Base-by-base conservation (phyloP, 352 stramenopile genomes). In the Pythium aristosporum region DNA sequence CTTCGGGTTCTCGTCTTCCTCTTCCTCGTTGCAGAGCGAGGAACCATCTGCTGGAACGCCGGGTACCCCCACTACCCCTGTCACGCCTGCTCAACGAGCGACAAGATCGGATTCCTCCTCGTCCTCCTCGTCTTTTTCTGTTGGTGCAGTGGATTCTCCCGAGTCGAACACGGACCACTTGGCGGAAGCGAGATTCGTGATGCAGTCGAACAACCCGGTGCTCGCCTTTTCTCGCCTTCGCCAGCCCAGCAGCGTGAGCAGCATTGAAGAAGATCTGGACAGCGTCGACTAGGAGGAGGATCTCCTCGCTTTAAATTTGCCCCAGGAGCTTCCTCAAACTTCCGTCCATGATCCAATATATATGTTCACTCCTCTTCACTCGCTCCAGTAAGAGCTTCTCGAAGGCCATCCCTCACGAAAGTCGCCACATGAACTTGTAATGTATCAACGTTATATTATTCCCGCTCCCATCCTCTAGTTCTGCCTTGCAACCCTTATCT, bases 201-300 rank as follows among this genome's bases (percentile, higher is more conserved):
- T 57, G n/a, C 51, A 57, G 20, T 46, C 51, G 3, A 57, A 21
- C 20, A 34, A 57, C 21, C 51, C 51, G 36, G 51, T 57, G 32
- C 34, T 32, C 8, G 51, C 36, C 7, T 56, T 57, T 36, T 42
- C 36, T 30, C 65, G 65, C 2, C 44, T 39, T 5, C 65, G 60
- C 49, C 67, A 82, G 48, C 46, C 43, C 42, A 86, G 74, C 63
- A 65, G 47, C 30, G 56, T 58, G 46, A 76, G 72, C 55, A 82
- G 72, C 57, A 52, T 54, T 39, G 70, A 81, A 32, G 80, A 89
- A 65, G 82, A 87, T 23, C 72, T 92, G 72, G 79, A 92, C 30
- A 73, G 80, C 60, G 69, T 92, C 36, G 83, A 92, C 56, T 92
- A 54, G n/a, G 21, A 34, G 49, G 13, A 20, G 18, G 39, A 9